These are phyloP conservation scores for Omphalotus guepiniiformis DNA, from an alignment of 768 basidiomycete species.

Conservation along the genomic window DNA sequence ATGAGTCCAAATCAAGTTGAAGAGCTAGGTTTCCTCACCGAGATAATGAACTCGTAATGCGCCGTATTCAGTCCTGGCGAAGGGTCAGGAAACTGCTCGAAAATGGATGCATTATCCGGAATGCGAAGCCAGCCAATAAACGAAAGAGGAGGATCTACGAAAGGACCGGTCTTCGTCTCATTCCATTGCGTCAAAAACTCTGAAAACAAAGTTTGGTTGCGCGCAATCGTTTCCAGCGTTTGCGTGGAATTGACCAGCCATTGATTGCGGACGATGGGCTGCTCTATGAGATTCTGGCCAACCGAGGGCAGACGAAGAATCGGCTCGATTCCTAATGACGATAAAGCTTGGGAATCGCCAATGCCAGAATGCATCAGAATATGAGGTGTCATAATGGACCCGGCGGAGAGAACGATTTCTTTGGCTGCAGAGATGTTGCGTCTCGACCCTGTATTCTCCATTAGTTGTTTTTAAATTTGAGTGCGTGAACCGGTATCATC, in stretches of 20 bases:
- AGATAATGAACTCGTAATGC: constrained; percentile 19
- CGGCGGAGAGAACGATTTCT: constrained; percentile 24
- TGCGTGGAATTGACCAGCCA: constrained; percentile 23
- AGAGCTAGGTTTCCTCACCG: constrained; percentile 13
- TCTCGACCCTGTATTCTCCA: not conserved
- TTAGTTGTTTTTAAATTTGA: not conserved
- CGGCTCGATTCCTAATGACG: constrained; percentile 19
- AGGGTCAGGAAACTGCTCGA: constrained; percentile 18
- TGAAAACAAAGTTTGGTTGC: constrained; percentile 19
- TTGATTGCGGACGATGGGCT: constrained; percentile 17
- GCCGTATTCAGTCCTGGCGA: constrained; percentile 18
- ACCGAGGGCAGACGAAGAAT: constrained; percentile 30
- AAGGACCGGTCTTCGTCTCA: constrained; percentile 17
- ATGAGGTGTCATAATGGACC: constrained; percentile 23
- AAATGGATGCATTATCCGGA: constrained; percentile 12
- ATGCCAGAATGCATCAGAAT: constrained; percentile 20
- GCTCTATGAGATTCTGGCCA: constrained; percentile 32
- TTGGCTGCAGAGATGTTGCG: constrained; percentile 13
- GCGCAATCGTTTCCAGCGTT: constrained; percentile 23
- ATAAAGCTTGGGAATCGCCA: constrained; percentile 18
- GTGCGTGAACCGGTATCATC: not conserved
- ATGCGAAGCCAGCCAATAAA: constrained; percentile 19
- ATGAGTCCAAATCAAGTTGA: not conserved
- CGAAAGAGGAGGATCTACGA: constrained; percentile 15
- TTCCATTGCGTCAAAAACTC: constrained; percentile 26